These are phyloP conservation scores for Microdochium nivale DNA, from an alignment of 2,329 filamentous ascomycete species.

Conservation along the genomic window DNA sequence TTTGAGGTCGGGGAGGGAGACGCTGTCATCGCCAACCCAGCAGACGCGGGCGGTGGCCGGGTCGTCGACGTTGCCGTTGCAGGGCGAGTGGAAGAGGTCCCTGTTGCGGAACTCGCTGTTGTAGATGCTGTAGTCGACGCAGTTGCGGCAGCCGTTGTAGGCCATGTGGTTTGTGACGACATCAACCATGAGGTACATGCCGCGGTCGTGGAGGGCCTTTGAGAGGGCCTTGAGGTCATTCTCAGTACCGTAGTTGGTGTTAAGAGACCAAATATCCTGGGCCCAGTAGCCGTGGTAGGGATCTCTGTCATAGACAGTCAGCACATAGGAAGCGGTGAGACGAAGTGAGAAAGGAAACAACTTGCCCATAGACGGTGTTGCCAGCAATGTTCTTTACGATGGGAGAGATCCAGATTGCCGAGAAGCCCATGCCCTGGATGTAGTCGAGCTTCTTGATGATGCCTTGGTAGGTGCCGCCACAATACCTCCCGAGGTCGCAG, in stretches of 20 bases:
- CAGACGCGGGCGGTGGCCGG: slow-evolving; percentile 30
- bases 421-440: slow-evolving; percentile 37
- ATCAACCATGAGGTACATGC: slow-evolving; percentile 56
- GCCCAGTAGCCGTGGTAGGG: slow-evolving; percentile 44
- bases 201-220: slow-evolving; percentile 38
- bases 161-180: slow-evolving; percentile 49
- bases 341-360: background rate
- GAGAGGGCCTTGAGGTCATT: slow-evolving; percentile 41
- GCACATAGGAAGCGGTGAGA: background rate
- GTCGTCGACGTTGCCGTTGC: slow-evolving; percentile 40
- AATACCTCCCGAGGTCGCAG: slow-evolving; percentile 26
- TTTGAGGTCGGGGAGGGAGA: slow-evolving; percentile 35
- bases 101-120: slow-evolving; percentile 7
- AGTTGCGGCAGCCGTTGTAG: slow-evolving; percentile 34
- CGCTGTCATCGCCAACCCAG: slow-evolving; percentile 39
- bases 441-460: slow-evolving; percentile 40
- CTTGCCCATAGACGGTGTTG: slow-evolving; percentile 27
- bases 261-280: slow-evolving; percentile 41
- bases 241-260: slow-evolving; percentile 54
- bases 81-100: slow-evolving; percentile 23
- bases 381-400: slow-evolving; percentile 30
- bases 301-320: slow-evolving; percentile 12
- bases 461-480: slow-evolving; percentile 40
- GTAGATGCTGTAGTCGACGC: slow-evolving; percentile 44
- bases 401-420: slow-evolving; percentile 35